phyloP scores from a whole-genome alignment of 768 basidiomycete species.

The Lactifluus piperatus region DNA sequence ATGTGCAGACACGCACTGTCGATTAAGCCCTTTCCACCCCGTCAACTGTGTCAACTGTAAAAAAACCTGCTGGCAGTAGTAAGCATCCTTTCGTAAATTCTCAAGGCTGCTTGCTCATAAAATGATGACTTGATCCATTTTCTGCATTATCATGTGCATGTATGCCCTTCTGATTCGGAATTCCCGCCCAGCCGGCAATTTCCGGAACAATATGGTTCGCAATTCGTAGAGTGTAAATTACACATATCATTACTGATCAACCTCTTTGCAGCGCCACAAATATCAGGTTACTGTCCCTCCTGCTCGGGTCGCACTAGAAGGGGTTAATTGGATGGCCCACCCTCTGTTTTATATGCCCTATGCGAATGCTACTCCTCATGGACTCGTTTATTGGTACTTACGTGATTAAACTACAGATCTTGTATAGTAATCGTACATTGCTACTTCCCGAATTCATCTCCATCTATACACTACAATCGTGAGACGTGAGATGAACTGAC shows the following conservation, averaged over 20 bases:
- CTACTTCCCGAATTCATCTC: not conserved
- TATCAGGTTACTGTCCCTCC: constrained; percentile 14
- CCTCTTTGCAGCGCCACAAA: constrained; percentile 9
- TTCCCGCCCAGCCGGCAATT: constrained; percentile 11
- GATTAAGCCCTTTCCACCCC: constrained; percentile 14
- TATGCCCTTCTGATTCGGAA: not conserved
- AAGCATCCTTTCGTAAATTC: not conserved
- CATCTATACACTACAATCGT: not conserved
- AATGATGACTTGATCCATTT: not conserved
- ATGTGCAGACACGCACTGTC: constrained; percentile 14
- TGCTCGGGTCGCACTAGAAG: constrained; percentile 10
- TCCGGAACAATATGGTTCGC: constrained; percentile 16
- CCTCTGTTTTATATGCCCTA: not conserved
- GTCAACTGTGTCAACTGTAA: constrained; percentile 14
- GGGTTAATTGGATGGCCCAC: not conserved
- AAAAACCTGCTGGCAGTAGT: constrained; percentile 19
- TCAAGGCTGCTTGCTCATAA: not conserved
- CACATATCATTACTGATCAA: not conserved
- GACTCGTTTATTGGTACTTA: constrained; percentile 2
- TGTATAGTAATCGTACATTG: constrained; percentile 15
- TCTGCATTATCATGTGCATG: not conserved
- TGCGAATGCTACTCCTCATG: not conserved
- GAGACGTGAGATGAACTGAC: not conserved
- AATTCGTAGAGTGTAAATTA: not conserved
- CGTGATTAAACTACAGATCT: constrained; percentile 13